These are phyloP conservation scores for Tremella mesenterica DNA, from an alignment of 768 basidiomycete genomes.

Conservation along the genomic window DNA sequence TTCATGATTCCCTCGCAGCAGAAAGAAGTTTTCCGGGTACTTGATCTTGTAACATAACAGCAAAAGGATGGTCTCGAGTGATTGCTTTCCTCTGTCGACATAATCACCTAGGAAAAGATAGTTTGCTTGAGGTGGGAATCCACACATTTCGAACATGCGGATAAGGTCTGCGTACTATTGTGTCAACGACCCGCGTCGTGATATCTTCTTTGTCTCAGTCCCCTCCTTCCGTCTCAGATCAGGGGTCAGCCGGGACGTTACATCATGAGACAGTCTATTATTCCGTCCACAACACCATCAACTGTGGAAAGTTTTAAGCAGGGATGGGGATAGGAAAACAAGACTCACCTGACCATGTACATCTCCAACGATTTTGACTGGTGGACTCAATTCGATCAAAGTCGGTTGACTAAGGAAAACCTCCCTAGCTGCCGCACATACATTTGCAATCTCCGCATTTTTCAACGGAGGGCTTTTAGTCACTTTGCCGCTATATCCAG, in stretches of 20 bases:
- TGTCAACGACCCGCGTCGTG: no score
- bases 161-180: conserved; percentile 85
- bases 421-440: conserved; percentile 91
- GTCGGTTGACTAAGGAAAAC: conserved; percentile 95
- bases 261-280: no score
- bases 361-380: conserved; percentile 98
- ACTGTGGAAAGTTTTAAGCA: neutral
- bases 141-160: conserved; percentile 98
- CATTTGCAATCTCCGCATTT: conserved; percentile 86
- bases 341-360: conserved; percentile 73
- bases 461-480: conserved; percentile 83
- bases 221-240: no score
- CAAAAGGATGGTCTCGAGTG: conserved; percentile 92
- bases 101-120: conserved; percentile 99
- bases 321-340: neutral
- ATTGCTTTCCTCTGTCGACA: conserved; percentile 97
- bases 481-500: conserved; percentile 96
- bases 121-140: conserved; percentile 92
- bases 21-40: conserved; percentile 99
- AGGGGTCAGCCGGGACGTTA: no score
- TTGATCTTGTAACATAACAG: conserved; percentile 99
- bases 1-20: conserved; percentile 95
- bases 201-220: no score
- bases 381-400: conserved; percentile 90
- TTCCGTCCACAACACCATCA: neutral